These are phyloP conservation scores for Paramecium pentaurelia DNA, from an alignment of 73 alveolate species.

Conservation along the genomic window DNA sequence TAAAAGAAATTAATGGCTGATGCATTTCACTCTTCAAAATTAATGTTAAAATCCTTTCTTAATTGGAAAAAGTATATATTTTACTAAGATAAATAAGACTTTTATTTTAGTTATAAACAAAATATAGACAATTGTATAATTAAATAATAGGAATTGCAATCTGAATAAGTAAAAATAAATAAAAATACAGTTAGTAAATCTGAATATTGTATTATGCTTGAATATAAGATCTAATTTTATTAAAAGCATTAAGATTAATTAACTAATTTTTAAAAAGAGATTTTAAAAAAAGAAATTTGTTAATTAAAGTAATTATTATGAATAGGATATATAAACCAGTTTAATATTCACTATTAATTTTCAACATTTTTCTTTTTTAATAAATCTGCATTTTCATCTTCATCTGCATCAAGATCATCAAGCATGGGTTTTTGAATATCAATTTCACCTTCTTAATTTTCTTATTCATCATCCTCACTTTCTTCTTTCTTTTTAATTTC, in stretches of 20 bases:
- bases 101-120: not conserved
- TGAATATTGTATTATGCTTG: not conserved
- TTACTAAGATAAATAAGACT: not conserved
- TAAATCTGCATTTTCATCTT: constrained; percentile 22
- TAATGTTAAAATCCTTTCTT: not conserved
- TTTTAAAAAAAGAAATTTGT: not conserved
- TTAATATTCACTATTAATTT: not conserved
- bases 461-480: not conserved
- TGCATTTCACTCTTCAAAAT: not conserved
- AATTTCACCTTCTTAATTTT: not conserved
- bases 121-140: not conserved
- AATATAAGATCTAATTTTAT: not conserved
- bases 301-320: not conserved
- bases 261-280: not conserved
- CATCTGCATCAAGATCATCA: not conserved
- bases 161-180: not conserved
- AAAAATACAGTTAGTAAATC: not conserved
- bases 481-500: not conserved
- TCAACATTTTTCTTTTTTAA: not conserved
- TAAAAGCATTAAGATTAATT: not conserved
- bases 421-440: constrained; percentile 18
- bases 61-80: not conserved
- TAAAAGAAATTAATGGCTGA: not conserved
- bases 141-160: not conserved
- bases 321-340: not conserved